phyloP scores from a whole-genome alignment of 495 filamentous ascomycete species.

The Lepidopterella palustris region DNA sequence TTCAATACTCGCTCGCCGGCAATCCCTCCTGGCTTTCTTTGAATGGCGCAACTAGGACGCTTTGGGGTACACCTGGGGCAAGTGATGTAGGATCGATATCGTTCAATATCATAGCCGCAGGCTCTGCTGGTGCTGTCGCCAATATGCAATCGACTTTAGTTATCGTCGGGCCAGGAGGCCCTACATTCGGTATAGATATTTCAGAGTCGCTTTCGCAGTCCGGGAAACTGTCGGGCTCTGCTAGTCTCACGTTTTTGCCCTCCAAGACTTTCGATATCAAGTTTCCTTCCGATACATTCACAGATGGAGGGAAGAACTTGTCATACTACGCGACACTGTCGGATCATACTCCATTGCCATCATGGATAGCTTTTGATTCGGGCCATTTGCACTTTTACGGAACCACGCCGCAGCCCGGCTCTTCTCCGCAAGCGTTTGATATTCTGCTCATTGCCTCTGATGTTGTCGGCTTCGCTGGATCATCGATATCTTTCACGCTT shows the following conservation, averaged over 20 bases:
- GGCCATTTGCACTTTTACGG: constrained; percentile 62
- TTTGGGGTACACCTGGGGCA: constrained; percentile 58
- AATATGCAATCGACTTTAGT: constrained; percentile 31
- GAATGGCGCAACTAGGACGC: constrained; percentile 52
- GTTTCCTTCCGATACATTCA: constrained; percentile 30
- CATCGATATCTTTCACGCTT: constrained; percentile 59
- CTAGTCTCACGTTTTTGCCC: constrained; percentile 24
- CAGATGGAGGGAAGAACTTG: constrained; percentile 22
- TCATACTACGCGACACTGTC: constrained; percentile 68
- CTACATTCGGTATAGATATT: constrained; percentile 17
- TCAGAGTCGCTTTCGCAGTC: constrained; percentile 25
- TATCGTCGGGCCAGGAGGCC: constrained; percentile 8
- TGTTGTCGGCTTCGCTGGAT: constrained; percentile 66
- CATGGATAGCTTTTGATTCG: constrained; percentile 75
- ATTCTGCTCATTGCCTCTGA: constrained; percentile 76
- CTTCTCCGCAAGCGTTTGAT: constrained; percentile 64
- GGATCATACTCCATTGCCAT: constrained; percentile 76
- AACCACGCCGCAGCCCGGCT: constrained; percentile 55
- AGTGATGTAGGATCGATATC: constrained; percentile 49
- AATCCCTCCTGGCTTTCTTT: constrained; percentile 65
- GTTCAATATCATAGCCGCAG: constrained; percentile 40
- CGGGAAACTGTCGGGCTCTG: constrained; percentile 30
- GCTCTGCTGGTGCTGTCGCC: constrained; percentile 21
- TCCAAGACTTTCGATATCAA: constrained; percentile 25
- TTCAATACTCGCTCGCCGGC: constrained; percentile 56